Evolutionary conservation across 2,329 filamentous ascomycete species (phyloP).

Genomic region (Pezicula radicicola): DNA sequence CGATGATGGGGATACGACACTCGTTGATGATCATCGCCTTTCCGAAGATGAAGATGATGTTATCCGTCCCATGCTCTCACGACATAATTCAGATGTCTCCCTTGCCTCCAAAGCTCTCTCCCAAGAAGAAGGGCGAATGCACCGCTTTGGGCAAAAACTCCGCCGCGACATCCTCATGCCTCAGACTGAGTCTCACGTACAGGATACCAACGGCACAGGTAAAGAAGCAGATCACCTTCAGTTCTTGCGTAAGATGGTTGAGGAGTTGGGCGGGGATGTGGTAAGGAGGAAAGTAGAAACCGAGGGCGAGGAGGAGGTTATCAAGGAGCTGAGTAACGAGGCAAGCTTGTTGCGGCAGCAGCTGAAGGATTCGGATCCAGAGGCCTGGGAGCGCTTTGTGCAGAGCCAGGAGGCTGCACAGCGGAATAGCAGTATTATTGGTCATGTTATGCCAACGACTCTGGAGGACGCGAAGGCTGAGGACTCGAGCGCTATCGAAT

Average conservation of each 20-base stretch:
- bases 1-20: slow-evolving; percentile 16
- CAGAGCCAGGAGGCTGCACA: slow-evolving; percentile 49
- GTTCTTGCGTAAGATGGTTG: slow-evolving; percentile 59
- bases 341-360: slow-evolving; percentile 36
- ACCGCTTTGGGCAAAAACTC: slow-evolving; percentile 64
- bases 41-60: slow-evolving; percentile 38
- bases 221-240: slow-evolving; percentile 26
- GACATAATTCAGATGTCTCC: slow-evolving; percentile 64
- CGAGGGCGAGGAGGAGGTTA: slow-evolving; percentile 50
- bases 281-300: slow-evolving; percentile 49
- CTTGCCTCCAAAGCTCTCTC: slow-evolving; percentile 62
- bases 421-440: slow-evolving; percentile 13
- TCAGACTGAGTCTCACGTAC: slow-evolving; percentile 17
- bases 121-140: slow-evolving; percentile 68
- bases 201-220: slow-evolving; percentile 40
- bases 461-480: too few relatives aligned
- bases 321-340: slow-evolving; percentile 54
- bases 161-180: slow-evolving; percentile 58
- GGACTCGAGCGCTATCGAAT: too few relatives aligned
- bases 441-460: neutral
- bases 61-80: slow-evolving; percentile 42
- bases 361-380: slow-evolving; percentile 59
- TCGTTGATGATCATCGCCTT: slow-evolving; percentile 20
- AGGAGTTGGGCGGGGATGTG: slow-evolving; percentile 59
- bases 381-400: slow-evolving; percentile 61